phyloP scores from a whole-genome alignment of 2,329 filamentous ascomycete genomes.

The Colletotrichum eleusines region DNA sequence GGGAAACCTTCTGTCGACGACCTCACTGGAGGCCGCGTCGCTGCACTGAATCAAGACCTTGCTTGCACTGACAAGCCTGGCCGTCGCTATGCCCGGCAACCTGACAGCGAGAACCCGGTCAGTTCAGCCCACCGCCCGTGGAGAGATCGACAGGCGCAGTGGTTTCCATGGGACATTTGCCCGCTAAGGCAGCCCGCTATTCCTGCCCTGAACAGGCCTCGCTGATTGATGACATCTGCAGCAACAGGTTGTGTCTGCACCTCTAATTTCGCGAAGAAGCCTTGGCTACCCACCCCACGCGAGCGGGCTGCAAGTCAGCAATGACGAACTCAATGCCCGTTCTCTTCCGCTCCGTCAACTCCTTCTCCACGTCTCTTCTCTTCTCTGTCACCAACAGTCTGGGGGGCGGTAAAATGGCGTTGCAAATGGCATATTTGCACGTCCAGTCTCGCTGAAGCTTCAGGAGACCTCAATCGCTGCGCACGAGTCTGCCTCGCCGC shows the following conservation, averaged over 20 bases:
- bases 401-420: constrained; percentile 20
- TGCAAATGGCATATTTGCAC: constrained; percentile 7
- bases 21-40: not conserved
- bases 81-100: not conserved
- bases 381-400: constrained; percentile 5
- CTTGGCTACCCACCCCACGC: constrained; percentile 35
- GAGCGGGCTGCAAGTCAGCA: constrained; percentile 17
- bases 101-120: constrained; percentile 4
- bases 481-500: not conserved
- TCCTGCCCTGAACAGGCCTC: constrained; percentile 2
- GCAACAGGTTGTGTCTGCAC: constrained; percentile 26
- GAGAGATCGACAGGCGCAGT: constrained; percentile 28
- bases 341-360: constrained; percentile 18
- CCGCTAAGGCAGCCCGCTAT: constrained; percentile 12
- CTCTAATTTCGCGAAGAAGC: constrained; percentile 35
- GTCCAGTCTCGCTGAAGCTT: not conserved
- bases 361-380: not conserved
- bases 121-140: constrained; percentile 23
- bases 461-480: not conserved
- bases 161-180: constrained; percentile 14
- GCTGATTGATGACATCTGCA: constrained; percentile 33
- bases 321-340: constrained; percentile 38
- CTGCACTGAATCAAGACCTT: not conserved
- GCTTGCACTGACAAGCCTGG: not conserved
- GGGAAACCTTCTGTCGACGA: constrained; percentile 16